phyloP scores from a whole-genome alignment of 768 basidiomycete species.

The Nidularia pulvinata region DNA sequence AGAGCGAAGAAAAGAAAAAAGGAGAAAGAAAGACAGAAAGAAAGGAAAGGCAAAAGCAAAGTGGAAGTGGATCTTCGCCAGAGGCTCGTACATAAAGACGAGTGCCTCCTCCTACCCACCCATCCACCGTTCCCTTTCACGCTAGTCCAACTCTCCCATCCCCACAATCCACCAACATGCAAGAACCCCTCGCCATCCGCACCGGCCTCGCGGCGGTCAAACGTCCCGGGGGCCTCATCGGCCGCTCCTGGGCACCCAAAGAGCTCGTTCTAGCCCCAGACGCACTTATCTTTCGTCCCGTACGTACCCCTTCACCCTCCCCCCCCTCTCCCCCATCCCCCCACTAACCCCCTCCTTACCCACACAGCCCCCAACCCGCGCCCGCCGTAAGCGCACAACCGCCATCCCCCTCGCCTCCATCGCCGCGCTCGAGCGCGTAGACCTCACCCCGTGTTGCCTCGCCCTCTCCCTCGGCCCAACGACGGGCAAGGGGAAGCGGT shows the following conservation, averaged over 20 bases:
- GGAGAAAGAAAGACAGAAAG: too few species aligned
- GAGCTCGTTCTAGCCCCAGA: constrained; percentile 18
- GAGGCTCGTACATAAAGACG: neutral
- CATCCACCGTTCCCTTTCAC: neutral
- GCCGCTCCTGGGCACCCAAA: constrained; percentile 17
- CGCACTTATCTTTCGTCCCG: constrained; percentile 16
- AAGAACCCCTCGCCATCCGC: constrained; percentile 10
- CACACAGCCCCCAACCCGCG: constrained; percentile 13
- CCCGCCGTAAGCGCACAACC: constrained; percentile 6
- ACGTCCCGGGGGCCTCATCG: constrained; percentile 15
- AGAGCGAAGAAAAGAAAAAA: too few species aligned
- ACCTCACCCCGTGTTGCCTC: constrained; percentile 32
- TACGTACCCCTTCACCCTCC: constrained; percentile 6
- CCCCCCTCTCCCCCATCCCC: neutral
- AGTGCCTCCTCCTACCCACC: neutral
- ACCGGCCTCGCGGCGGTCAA: constrained; percentile 13
- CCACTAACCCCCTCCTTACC: constrained; percentile 9
- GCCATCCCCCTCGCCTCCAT: constrained; percentile 29
- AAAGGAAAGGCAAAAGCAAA: too few species aligned
- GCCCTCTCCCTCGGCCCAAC: constrained; percentile 9
- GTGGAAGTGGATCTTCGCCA: neutral
- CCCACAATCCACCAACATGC: neutral
- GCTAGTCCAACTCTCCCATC: neutral
- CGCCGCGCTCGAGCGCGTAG: constrained; percentile 34
- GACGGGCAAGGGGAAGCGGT: constrained; percentile 18